These are phyloP conservation scores for Anaeromyces robustus DNA, from an alignment of 192 early-diverging fungal species.

Conservation along the genomic window DNA sequence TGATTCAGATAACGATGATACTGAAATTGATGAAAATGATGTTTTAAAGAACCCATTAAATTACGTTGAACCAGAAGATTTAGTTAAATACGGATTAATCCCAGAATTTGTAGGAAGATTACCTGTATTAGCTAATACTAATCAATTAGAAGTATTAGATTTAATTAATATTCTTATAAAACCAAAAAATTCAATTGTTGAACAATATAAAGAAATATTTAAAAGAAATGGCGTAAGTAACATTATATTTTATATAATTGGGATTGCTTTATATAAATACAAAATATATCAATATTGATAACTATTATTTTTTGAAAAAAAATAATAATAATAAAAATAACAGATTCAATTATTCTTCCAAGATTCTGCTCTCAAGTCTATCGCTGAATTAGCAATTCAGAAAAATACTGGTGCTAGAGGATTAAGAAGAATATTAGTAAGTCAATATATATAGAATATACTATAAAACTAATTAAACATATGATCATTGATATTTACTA, in stretches of 20 bases:
- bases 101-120: conserved; percentile 76
- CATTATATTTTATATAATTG: too few species aligned
- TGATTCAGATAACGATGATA: conserved; percentile 33
- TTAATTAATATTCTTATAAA: conserved; percentile 60
- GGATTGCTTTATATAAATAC: too few species aligned
- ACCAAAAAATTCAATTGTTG: conserved; percentile 64
- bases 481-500: too few species aligned
- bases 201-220: conserved; percentile 67
- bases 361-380: conserved; percentile 34
- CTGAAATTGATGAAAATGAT: background rate
- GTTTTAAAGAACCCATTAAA: conserved; percentile 31
- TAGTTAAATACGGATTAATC: conserved; percentile 74
- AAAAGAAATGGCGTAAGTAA: conserved; percentile 31
- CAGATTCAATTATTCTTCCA: conserved; percentile 53
- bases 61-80: conserved; percentile 53
- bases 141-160: conserved; percentile 44
- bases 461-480: background rate
- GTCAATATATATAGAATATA: background rate
- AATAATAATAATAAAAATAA: background rate
- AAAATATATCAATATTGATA: too few species aligned
- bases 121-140: conserved; percentile 67
- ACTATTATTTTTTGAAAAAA: background rate
- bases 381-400: conserved; percentile 57
- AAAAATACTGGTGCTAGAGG: conserved; percentile 81
- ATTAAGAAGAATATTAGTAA: conserved; percentile 45